Conservation (phyloP, 176 grass and related monocot genomes). For the Miscanthus lutarioriparius region DNA sequence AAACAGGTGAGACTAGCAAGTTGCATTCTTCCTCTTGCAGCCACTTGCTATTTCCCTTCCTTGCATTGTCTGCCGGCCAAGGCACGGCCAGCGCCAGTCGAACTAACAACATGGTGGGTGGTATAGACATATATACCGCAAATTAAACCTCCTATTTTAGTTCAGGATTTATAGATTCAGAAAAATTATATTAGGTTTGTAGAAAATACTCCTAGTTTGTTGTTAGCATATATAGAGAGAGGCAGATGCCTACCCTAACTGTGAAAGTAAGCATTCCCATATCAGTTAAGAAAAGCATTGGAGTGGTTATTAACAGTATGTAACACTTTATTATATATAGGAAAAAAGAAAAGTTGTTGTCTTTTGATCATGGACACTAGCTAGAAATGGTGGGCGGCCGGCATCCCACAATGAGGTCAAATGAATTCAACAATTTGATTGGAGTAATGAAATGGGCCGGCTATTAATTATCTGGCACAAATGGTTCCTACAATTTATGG, state of each 20-base stretch:
- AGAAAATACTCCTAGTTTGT: neutral
- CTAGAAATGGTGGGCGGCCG: neutral
- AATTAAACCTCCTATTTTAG: neutral
- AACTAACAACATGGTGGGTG: neutral
- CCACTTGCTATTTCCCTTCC: neutral
- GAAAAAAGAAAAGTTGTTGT: neutral
- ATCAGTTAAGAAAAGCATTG: neutral
- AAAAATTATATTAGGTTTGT: neutral
- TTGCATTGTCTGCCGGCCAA: neutral
- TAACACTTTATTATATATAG: neutral
- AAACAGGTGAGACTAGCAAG: neutral
- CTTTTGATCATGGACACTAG: neutral
- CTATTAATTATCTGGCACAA: neutral
- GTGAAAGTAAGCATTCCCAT: neutral
- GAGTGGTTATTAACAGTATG: neutral
- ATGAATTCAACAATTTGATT: neutral
- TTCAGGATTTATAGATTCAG: neutral
- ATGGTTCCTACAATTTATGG: neutral
- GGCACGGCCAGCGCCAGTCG: neutral
- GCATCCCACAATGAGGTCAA: neutral
- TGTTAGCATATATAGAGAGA: neutral
- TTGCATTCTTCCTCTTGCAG: neutral
- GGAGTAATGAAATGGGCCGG: neutral
- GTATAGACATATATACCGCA: neutral
- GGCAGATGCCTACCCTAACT: neutral